Evolutionary conservation across 2,329 filamentous ascomycete species (phyloP).

Genomic region (Venturia aucupariae): DNA sequence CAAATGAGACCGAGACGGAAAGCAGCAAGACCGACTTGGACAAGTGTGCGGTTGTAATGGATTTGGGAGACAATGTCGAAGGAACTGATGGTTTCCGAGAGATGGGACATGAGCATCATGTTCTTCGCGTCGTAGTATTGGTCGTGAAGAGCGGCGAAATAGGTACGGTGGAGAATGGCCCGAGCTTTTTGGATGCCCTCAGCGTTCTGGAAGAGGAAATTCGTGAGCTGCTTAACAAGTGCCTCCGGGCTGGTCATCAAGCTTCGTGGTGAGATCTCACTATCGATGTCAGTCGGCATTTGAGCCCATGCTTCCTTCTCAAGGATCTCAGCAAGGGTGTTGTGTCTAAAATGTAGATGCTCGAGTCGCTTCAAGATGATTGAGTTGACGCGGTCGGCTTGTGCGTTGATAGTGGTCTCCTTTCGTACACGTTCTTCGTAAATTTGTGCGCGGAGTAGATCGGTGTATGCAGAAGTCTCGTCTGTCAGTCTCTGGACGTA

Average conservation of each 20-base stretch:
- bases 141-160: slow-evolving; percentile 95
- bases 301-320: slow-evolving; percentile 91
- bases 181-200: slow-evolving; percentile 93
- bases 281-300: slow-evolving; percentile 61
- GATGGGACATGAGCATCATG: slow-evolving; percentile 99
- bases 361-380: slow-evolving; percentile 89
- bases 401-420: slow-evolving; percentile 57
- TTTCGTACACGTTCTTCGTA: slow-evolving; percentile 74
- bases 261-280: slow-evolving; percentile 67
- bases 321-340: slow-evolving; percentile 84
- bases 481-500: slow-evolving; percentile 94
- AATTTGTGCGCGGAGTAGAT: slow-evolving; percentile 77
- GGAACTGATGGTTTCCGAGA: slow-evolving; percentile 92
- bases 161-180: slow-evolving; percentile 97
- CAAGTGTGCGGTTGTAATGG: slow-evolving; percentile 94
- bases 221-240: slow-evolving; percentile 81
- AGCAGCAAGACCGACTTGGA: slow-evolving; percentile 95
- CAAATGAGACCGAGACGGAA: slow-evolving; percentile 97
- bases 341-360: slow-evolving; percentile 98
- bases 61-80: slow-evolving; percentile 98
- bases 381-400: slow-evolving; percentile 77
- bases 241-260: slow-evolving; percentile 58
- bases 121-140: slow-evolving; percentile 97
- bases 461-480: slow-evolving; percentile 82
- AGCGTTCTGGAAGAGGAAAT: slow-evolving; percentile 88